A percentile compares a stretch with the other conserved stretches of the same genome.
phyloP scores from a whole-genome alignment of 1,284 basidiomycete genomes.

The Phylloporus gajari region DNA sequence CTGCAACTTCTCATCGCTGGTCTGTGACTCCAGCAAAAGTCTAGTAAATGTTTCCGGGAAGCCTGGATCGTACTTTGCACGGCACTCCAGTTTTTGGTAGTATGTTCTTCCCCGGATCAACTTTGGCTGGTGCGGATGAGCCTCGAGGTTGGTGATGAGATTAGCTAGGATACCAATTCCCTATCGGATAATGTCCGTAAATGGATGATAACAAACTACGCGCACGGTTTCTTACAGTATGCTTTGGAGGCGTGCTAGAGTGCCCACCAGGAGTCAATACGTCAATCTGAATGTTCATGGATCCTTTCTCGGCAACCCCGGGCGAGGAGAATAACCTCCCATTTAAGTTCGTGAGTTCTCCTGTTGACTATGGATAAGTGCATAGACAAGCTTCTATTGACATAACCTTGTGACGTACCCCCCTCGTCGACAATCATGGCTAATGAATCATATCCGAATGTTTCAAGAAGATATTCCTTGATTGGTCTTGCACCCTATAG shows the following conservation, averaged over 20 bases:
- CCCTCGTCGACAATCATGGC: conserved; percentile 67
- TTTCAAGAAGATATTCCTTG: too few species aligned
- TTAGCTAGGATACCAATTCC: conserved; percentile 66
- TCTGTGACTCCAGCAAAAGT: conserved; percentile 40
- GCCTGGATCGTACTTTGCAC: conserved; percentile 35
- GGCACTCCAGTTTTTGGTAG: conserved; percentile 39
- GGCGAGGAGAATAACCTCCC: conserved; percentile 60
- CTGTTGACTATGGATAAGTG: too few species aligned
- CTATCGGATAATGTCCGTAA: conserved; percentile 33
- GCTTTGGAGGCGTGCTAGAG: too few species aligned
- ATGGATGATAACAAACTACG: neutral
- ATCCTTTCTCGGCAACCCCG: conserved; percentile 73
- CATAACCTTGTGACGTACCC: conserved; percentile 33
- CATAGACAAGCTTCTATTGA: neutral
- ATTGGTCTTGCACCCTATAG: too few species aligned
- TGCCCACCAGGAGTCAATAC: conserved; percentile 73
- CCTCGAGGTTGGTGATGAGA: conserved; percentile 64
- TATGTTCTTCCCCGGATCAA: conserved; percentile 46
- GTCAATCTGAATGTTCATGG: conserved; percentile 64
- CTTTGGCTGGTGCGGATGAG: conserved; percentile 52
- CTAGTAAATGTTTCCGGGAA: conserved; percentile 43
- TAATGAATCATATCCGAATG: too few species aligned
- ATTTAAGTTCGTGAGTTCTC: too few species aligned
- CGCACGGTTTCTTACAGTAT: conserved; percentile 53
- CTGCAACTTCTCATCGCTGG: conserved; percentile 38